Conservation (phyloP, 106 monocot genomes). For the Allium sativum region DNA sequence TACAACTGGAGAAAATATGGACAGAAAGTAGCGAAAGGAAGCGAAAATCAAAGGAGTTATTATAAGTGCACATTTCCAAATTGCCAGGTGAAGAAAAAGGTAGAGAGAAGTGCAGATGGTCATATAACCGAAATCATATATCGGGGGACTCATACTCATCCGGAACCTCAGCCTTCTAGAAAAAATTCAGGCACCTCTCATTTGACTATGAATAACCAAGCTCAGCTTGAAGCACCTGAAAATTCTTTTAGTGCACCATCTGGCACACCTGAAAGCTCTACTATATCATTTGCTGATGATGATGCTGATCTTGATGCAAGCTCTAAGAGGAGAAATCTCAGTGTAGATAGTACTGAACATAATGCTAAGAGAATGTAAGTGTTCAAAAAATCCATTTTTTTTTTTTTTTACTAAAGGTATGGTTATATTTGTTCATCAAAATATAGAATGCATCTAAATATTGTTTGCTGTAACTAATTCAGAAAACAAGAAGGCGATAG, state of each 20-base stretch:
- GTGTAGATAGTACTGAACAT: conserved; percentile 25
- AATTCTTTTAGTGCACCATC: conserved; percentile 9
- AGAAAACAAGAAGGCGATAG: conserved; percentile 30
- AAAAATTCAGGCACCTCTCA: conserved; percentile 15
- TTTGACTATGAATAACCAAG: conserved; percentile 1
- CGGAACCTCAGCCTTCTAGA: conserved; percentile 47
- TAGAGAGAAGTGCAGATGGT: conserved; percentile 39
- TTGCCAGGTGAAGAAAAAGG: conserved; percentile 59
- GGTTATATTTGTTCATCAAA: neutral
- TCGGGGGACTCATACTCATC: conserved; percentile 49
- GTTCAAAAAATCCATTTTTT: neutral
- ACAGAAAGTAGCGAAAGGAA: conserved; percentile 58
- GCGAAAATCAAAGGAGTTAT: conserved; percentile 59
- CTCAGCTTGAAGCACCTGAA: conserved; percentile 18
- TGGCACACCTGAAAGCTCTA: conserved; percentile 14
- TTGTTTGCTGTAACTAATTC: neutral
- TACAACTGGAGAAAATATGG: conserved; percentile 74
- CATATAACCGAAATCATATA: conserved; percentile 55
- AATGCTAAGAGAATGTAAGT: conserved; percentile 44
- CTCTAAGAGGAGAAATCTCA: conserved; percentile 13
- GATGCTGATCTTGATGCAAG: conserved; percentile 15
- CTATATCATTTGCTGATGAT: conserved; percentile 48
- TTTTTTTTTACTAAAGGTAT: neutral
- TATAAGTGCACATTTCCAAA: conserved; percentile 55
- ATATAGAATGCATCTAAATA: neutral